Conservation (phyloP, 208 protist species). For the Acanthamoeba quina region DNA sequence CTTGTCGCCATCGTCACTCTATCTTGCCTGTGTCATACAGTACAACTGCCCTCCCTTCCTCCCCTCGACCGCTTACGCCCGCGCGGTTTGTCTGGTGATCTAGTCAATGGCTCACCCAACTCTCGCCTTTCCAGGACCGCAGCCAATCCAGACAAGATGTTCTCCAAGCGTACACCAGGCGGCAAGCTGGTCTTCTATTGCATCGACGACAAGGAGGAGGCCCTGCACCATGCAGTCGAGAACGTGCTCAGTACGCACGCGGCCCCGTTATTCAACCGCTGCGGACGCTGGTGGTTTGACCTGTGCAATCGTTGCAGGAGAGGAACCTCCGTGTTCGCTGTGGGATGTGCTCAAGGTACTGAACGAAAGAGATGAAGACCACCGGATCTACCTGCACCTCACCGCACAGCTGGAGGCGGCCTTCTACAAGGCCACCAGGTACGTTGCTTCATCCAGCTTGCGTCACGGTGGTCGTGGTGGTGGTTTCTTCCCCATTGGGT, state of each 20-base stretch:
- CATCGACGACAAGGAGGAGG: conserved; percentile 47
- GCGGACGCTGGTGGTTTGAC: not conserved
- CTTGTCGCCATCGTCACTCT: conserved; percentile 40
- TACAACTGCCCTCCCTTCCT: not conserved
- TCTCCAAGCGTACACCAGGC: conserved; percentile 45
- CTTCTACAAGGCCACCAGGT: not conserved
- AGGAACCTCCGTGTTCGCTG: conserved; percentile 47
- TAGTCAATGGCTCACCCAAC: no score
- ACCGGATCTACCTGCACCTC: conserved; percentile 32
- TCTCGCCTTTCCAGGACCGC: not conserved
- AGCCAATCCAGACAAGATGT: conserved; percentile 52
- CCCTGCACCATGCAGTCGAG: conserved; percentile 16
- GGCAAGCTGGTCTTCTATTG: conserved; percentile 60
- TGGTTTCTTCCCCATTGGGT: no score
- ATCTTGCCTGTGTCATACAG: conserved; percentile 22
- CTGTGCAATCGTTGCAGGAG: not conserved
- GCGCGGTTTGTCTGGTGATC: no score
- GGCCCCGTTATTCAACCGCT: not conserved
- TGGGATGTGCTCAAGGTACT: conserved; percentile 40
- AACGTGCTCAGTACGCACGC: not conserved
- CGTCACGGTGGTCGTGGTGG: no score
- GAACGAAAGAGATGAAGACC: conserved; percentile 37
- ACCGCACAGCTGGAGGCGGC: conserved; percentile 29
- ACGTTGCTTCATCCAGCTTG: not conserved
- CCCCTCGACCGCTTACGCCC: no score